Base-by-base conservation (phyloP, 768 basidiomycete genomes). In the Scleroderma citrinum region DNA sequence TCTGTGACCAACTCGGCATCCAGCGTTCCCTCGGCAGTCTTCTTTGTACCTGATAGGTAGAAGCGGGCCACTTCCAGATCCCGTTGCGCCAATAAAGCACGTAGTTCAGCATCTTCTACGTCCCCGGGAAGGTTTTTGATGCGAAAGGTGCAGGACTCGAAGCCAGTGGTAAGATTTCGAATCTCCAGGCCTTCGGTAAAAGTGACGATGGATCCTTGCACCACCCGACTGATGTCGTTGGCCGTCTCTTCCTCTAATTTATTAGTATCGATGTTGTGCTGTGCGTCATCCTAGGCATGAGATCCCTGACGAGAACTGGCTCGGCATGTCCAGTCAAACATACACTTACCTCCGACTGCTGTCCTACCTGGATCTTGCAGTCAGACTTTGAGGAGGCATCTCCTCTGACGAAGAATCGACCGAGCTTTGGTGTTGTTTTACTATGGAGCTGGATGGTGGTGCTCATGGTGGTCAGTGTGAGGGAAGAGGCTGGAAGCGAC, bases 171-270 rank as follows among this genome's bases (percentile, higher is more conserved):
- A 26, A 80, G 52, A 29, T 66, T 58, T 34, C 61, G 62, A 34
- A 83, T 64, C n/a, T 71, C 63, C 31, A 78, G 58, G 5, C 81
- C 81, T 3, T 77, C 73, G 24, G 68, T 67, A 36, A 69, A 81
- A 2, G 76, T 76, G 17, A 77, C 72, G 36, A 81, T 63, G 38
- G 71, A 73, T 7, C 72, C 74, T 17, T 68, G 67, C 14, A 79
- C 71, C n/a, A 76, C 52, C 30, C 31, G 29, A 21, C 17, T 17
- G n/a, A 44, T 20, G n/a, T 26, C 19, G 2, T 44, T 31, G 43
- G n/a, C 14, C 11, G 16, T 8, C 17, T 44, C 43, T 5, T 32
- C 30, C 21, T 23, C 8, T 12, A 12, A 14, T 13, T 35, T 12
- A n/a, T 5, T 5, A 35, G 12, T 5, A 35, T n/a, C n/a, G n/a